Evolutionary conservation across 2,329 filamentous ascomycete species (phyloP), one percentile per base, ranked within the genome.

Genomic region (Pyricularia grisea): DNA sequence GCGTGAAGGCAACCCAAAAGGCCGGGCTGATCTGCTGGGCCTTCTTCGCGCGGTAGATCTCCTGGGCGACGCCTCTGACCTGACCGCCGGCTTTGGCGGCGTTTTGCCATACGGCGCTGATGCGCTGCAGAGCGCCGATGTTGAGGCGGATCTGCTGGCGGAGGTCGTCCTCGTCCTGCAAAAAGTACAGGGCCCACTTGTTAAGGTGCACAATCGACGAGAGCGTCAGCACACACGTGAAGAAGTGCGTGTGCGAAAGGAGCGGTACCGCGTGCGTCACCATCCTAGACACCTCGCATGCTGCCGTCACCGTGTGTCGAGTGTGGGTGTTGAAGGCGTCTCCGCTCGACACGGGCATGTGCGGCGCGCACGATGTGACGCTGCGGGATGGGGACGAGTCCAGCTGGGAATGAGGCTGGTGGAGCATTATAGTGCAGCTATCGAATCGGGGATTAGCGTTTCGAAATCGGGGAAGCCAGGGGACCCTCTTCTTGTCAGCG

Each of bases 151-250:
- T 90, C 73, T 88, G 89, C 78, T 93, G 91, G 71, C 89, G 90
- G 72, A 90, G 83, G 74, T 87, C 87, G 71, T 88, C 88, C 74
- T 89, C 88, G 73, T 88, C 85, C 71, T 84, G 83, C 65, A 89
- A 82, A 68, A 85, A 86, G 75, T 86, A 87, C 25, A 89, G 81
- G 68, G 82, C 89, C 87, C 92, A 97, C 71, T 91, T 92, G 69
- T 90, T 92, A 28, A 96, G 83, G 74, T 95, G 92, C 4, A 94
- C 90, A 73, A 94, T 91, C 7, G 92, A 92, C 23, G 90, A 91
- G 68, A 94, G 82, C 1, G 92, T 92, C 67, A 95, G 82, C 58
- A 91, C 89, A 75, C 92, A 95, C 42, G 90, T 92, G 80, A 95
- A 93, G 79, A 94, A 94, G 70, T 93, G 92, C 0, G 88, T 93